phyloP scores from a whole-genome alignment of 2,329 filamentous ascomycete species.

The Colletotrichum lindemuthianum region DNA sequence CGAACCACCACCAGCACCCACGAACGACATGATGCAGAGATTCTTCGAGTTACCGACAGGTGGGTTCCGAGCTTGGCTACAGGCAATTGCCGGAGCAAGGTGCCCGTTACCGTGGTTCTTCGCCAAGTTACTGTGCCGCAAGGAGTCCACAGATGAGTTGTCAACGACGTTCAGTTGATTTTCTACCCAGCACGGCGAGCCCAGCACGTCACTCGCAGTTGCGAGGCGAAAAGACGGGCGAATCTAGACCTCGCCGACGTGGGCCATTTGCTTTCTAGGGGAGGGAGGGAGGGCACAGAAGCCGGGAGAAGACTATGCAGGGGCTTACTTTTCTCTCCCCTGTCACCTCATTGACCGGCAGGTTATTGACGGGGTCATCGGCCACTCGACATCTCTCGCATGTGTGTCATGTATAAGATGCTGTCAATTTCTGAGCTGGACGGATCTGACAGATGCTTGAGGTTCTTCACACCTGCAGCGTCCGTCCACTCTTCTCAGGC shows the following conservation, averaged over 20 bases:
- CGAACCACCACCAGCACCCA: neutral
- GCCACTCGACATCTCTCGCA: neutral
- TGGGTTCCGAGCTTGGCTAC: neutral
- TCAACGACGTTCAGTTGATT: no score
- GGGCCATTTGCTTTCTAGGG: no score
- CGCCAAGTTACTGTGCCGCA: no score
- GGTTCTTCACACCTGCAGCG: neutral
- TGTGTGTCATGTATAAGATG: conserved; percentile 5
- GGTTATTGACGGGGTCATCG: neutral
- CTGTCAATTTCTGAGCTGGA: neutral
- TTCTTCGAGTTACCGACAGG: neutral
- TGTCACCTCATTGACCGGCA: neutral
- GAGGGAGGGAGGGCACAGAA: neutral
- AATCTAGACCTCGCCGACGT: no score
- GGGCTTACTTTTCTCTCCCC: neutral
- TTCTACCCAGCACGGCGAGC: no score
- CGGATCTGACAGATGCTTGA: neutral
- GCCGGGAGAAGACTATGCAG: neutral
- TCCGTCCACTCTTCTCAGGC: neutral
- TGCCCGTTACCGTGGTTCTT: no score
- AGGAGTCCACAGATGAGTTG: no score
- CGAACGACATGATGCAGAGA: neutral
- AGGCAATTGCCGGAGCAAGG: no score
- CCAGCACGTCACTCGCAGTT: no score
- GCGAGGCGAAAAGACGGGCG: no score